Evolutionary conservation across 2,329 filamentous ascomycete genomes (phyloP), one percentile per base, ranked within the genome.

Genomic region (Hymenoscyphus salicellus): DNA sequence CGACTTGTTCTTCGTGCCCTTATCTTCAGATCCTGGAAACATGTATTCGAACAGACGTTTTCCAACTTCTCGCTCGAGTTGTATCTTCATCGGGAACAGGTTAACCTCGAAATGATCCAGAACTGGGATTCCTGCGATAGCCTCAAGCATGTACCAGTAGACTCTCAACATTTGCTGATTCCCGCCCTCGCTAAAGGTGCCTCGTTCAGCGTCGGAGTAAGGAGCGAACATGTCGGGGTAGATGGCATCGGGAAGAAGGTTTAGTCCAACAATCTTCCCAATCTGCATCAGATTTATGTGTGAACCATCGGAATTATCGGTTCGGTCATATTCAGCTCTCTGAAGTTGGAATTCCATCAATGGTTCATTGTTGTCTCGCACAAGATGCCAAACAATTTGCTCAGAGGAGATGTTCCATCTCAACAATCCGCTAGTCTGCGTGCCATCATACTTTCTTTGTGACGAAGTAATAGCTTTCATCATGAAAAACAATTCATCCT

Each of bases 401-500:
- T 90, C 89, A 1, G 93, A 93, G n/a, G 91, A 90, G 65, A 99
- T 92, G 75, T 92, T 95, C 90, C 94, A 97, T 71, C 92, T 89
- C 62, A 99, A 78, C 49, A 97, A 81, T 5, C 93, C 93, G 65
- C 86, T 93, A 63, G 88, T 89, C 68, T 92, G 86, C 6, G 87
- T 86, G 59, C 85, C 85, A 66, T 96, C 92, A 68, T 87, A 88
- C 75, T 93, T 95, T 65, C 93, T 85, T 77, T 99, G 95, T 5
- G 94, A 96, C 2, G 93, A 96, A 1, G 95, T 99, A 75, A 99
- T 99, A 46, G 95, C 96, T 74, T 99, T 98, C 95, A 99, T 98
- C 82, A 99, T 91, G 79, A 99, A 99, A 83, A 99, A 99, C 8
- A 99, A 79, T 77, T 99, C 96, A 73, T 99, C 95, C 76, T 98